Evolutionary conservation across 306 rosid species (phyloP).

Genomic region (Vigna angularis): DNA sequence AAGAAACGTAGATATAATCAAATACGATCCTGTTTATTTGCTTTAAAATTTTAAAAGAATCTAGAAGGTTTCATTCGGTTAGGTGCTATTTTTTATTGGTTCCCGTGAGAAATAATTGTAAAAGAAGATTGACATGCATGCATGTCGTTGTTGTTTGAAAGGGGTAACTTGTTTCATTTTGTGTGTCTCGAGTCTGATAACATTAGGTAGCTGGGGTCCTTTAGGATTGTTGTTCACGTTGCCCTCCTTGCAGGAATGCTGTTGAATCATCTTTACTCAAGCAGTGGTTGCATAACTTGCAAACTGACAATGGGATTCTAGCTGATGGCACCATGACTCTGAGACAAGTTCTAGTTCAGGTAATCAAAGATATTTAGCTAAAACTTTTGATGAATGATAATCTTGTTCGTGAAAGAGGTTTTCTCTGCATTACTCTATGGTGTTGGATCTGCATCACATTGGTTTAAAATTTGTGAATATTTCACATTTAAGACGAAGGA

Average conservation of each 20-base stretch:
- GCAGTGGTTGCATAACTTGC: slow-evolving; percentile 83
- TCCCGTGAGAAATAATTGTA: not conserved
- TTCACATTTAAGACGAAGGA: not conserved
- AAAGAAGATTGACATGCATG: not conserved
- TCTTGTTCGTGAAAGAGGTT: slow-evolving; percentile 8
- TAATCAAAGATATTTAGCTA: slow-evolving; percentile 27
- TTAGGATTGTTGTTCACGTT: slow-evolving; percentile 18
- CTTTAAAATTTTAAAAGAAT: not conserved
- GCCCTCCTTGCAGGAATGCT: slow-evolving; percentile 67
- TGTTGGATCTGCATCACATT: not conserved
- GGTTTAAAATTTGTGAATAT: not conserved
- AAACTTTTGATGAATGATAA: not conserved
- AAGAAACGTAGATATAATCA: not conserved
- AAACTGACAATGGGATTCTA: slow-evolving; percentile 76
- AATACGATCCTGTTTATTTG: not conserved
- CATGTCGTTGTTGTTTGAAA: not conserved
- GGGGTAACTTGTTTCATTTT: slow-evolving; percentile 9
- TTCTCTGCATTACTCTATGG: not conserved
- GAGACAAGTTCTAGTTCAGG: slow-evolving; percentile 84
- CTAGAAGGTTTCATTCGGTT: slow-evolving; percentile 13
- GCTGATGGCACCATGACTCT: slow-evolving; percentile 65
- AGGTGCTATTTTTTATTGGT: slow-evolving; percentile 19
- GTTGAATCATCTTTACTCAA: slow-evolving; percentile 83
- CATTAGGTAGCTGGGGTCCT: not conserved
- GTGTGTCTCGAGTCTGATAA: not conserved